Evolutionary conservation across 208 protist genomes (phyloP).

Genomic region (Acanthamoeba royreba): DNA sequence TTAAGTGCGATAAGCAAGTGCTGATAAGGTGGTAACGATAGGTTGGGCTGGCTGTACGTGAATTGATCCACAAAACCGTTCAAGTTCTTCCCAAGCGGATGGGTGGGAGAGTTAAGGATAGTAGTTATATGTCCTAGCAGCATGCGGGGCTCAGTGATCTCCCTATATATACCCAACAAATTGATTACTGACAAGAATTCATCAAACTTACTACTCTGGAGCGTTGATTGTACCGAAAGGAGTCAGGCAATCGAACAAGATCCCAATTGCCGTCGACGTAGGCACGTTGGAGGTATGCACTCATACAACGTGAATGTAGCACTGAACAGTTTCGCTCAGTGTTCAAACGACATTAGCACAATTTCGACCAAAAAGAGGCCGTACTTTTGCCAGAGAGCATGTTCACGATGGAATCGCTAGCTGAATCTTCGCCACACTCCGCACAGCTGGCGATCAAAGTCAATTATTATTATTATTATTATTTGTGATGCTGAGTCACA

Average conservation of each 20-base stretch:
- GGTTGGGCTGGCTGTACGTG: background rate
- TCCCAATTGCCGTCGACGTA: background rate
- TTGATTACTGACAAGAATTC: too few relatives aligned
- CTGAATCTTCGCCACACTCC: background rate
- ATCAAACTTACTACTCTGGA: too few relatives aligned
- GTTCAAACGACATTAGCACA: too few relatives aligned
- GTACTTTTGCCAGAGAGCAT: background rate
- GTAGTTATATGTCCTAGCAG: constrained; percentile 28
- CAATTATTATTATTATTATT: background rate
- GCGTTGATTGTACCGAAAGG: background rate
- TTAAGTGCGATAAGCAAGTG: too few relatives aligned
- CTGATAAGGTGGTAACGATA: too few relatives aligned
- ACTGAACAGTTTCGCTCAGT: too few relatives aligned
- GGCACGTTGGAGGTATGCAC: background rate
- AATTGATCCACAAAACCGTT: constrained; percentile 23
- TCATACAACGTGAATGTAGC: background rate
- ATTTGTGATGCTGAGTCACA: too few relatives aligned
- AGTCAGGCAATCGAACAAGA: background rate
- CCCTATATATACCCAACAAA: too few relatives aligned
- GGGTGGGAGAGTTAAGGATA: constrained; percentile 4
- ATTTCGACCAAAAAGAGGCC: too few relatives aligned
- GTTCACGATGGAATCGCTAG: background rate
- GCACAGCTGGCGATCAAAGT: too few relatives aligned
- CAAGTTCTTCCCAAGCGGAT: constrained; percentile 31
- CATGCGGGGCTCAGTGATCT: background rate